Evolutionary conservation across 805 yeast species (phyloP).

Genomic region (Cephaloascus albidus): DNA sequence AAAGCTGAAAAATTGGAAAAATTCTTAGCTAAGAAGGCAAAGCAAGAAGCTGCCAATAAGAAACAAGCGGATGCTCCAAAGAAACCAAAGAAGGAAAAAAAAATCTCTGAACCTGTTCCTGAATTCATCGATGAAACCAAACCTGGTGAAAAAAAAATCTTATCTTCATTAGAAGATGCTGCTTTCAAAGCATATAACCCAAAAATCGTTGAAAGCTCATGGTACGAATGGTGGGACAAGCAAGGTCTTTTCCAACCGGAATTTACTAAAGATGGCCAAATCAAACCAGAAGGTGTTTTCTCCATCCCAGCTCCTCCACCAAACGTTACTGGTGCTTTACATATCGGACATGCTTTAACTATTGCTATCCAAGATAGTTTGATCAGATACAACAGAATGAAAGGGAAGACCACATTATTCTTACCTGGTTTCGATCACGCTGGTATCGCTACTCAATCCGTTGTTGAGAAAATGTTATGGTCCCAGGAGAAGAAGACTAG

Average conservation of each 20-base stretch:
- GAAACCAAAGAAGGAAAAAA: slow-evolving; percentile 64
- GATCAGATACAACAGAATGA: slow-evolving; percentile 93
- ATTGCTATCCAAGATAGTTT: slow-evolving; percentile 90
- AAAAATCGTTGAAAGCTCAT: slow-evolving; percentile 84
- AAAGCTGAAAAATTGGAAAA: slow-evolving; percentile 83
- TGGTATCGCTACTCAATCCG: slow-evolving; percentile 97
- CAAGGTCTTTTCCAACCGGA: slow-evolving; percentile 86
- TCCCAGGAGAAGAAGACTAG: slow-evolving; percentile 80
- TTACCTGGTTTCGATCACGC: slow-evolving; percentile 98
- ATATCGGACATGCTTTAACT: slow-evolving; percentile 97
- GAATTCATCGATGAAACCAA: slow-evolving; percentile 77
- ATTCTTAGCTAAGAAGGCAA: slow-evolving; percentile 76
- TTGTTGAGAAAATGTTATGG: slow-evolving; percentile 94
- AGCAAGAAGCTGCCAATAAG: slow-evolving; percentile 36
- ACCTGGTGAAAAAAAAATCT: slow-evolving; percentile 85
- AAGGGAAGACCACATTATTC: slow-evolving; percentile 87
- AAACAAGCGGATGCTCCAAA: slow-evolving; percentile 34
- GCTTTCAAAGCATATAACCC: slow-evolving; percentile 93
- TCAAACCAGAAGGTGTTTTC: slow-evolving; percentile 77
- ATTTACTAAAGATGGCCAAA: slow-evolving; percentile 61
- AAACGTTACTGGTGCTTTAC: slow-evolving; percentile 96
- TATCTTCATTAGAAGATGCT: slow-evolving; percentile 84
- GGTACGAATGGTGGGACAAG: slow-evolving; percentile 97
- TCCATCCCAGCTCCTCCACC: slow-evolving; percentile 99
- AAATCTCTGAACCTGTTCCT: slow-evolving; percentile 65